A percentile compares a stretch with the other conserved stretches of the same genome.
phyloP scores from a whole-genome alignment of 352 stramenopile species.

The Globisporangium rhizosaccharum region DNA sequence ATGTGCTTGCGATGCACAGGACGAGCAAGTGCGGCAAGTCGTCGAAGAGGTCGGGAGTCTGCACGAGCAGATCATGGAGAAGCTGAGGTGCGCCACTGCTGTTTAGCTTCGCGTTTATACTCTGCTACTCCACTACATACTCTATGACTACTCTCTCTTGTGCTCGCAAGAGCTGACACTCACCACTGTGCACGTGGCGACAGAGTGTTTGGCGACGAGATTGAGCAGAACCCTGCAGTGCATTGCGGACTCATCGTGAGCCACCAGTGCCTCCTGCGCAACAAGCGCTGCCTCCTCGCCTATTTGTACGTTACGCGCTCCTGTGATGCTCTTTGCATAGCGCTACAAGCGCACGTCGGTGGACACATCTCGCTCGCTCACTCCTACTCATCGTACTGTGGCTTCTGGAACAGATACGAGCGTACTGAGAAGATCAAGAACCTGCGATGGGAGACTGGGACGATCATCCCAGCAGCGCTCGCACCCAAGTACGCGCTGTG shows the following conservation, averaged over 20 bases:
- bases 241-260: slow-evolving; percentile 83
- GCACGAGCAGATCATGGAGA: slow-evolving; percentile 69
- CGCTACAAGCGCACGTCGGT: background rate
- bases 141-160: background rate
- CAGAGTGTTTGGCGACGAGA: slow-evolving; percentile 60
- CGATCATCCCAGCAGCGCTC: slow-evolving; percentile 74
- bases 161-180: background rate
- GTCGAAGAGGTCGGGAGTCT: slow-evolving; percentile 66
- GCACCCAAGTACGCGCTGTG: slow-evolving; percentile 43
- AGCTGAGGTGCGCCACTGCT: slow-evolving; percentile 42
- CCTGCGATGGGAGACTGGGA: slow-evolving; percentile 87
- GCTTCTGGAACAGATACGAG: slow-evolving; percentile 30
- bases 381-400: no score
- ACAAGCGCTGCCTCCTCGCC: slow-evolving; percentile 86
- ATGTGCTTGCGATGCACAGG: slow-evolving; percentile 22
- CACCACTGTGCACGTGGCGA: background rate
- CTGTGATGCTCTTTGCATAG: background rate
- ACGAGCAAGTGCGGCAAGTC: slow-evolving; percentile 77
- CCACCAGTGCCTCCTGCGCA: slow-evolving; percentile 86
- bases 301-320: slow-evolving; percentile 57
- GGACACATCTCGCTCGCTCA: background rate
- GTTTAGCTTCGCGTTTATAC: background rate
- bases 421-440: slow-evolving; percentile 87
- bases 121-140: background rate
- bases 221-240: slow-evolving; percentile 53